A percentile compares a stretch with the other conserved stretches of the same genome.
phyloP scores from a whole-genome alignment of 1,284 basidiomycete genomes.

The Marasmius sp. region DNA sequence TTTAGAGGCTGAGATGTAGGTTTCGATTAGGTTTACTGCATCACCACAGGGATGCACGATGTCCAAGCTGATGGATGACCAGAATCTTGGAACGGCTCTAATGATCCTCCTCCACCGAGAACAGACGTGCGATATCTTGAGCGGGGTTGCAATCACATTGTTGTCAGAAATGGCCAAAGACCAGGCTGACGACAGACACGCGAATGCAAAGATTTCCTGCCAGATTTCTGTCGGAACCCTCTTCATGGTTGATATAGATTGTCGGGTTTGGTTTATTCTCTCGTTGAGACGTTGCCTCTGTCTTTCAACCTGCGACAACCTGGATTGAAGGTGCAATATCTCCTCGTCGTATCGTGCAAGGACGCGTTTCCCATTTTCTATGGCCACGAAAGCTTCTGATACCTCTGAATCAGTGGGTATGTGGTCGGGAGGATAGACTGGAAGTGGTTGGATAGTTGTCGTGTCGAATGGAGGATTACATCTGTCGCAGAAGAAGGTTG shows the following conservation, averaged over 20 bases:
- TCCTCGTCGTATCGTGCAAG: neutral
- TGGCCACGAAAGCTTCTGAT: neutral
- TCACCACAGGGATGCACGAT: neutral
- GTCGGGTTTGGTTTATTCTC: neutral
- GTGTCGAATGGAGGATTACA: too few relatives aligned
- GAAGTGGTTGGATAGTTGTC: neutral
- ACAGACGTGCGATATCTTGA: neutral
- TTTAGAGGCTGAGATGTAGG: neutral
- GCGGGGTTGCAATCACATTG: neutral
- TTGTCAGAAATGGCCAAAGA: neutral
- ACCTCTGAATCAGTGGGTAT: neutral
- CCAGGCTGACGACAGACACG: neutral
- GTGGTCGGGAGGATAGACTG: neutral
- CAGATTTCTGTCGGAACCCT: neutral
- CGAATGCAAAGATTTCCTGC: neutral
- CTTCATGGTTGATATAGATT: neutral
- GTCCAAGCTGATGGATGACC: neutral
- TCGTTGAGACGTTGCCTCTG: neutral
- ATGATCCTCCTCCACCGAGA: neutral
- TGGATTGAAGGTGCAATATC: neutral
- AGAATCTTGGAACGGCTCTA: neutral
- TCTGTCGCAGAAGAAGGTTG: too few relatives aligned
- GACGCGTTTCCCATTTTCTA: neutral
- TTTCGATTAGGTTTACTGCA: neutral
- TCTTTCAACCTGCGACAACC: neutral